Percentiles rank a stretch among this genome's conserved stretches.
phyloP scores from a whole-genome alignment of 129 eudicot genomes.

The Logfia minima region DNA sequence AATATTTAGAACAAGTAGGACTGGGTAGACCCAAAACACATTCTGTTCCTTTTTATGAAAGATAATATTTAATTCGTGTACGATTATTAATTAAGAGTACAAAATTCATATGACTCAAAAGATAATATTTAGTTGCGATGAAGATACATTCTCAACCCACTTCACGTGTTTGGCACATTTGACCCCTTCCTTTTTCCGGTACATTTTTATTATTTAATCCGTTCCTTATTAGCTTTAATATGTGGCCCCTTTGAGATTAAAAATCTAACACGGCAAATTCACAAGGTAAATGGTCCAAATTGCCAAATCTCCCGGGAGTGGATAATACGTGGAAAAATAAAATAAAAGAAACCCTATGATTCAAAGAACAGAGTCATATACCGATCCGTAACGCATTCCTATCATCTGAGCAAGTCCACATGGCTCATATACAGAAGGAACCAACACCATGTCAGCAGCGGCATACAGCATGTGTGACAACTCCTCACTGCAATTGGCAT shows the following conservation, averaged over 20 bases:
- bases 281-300: neutral
- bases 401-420: constrained; percentile 92
- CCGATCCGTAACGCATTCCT: constrained; percentile 94
- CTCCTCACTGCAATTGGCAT: constrained; percentile 66
- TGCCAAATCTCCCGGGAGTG: neutral
- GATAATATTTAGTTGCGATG: too few species aligned
- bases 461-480: constrained; percentile 88
- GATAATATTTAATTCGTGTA: too few species aligned
- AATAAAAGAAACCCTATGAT: neutral
- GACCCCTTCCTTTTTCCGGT: too few species aligned
- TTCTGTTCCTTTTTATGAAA: too few species aligned
- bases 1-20: too few species aligned
- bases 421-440: constrained; percentile 91
- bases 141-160: too few species aligned
- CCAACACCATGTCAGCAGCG: constrained; percentile 79
- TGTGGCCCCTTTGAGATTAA: neutral
- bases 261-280: neutral
- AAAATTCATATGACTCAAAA: too few species aligned
- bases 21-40: too few species aligned
- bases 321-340: neutral
- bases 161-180: too few species aligned
- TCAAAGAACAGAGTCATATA: constrained; percentile 31
- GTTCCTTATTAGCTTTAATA: too few species aligned
- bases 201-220: too few species aligned
- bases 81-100: too few species aligned